Evolutionary conservation across 495 filamentous ascomycete genomes (phyloP).

Genomic region (Xanthoparmelia taractica): DNA sequence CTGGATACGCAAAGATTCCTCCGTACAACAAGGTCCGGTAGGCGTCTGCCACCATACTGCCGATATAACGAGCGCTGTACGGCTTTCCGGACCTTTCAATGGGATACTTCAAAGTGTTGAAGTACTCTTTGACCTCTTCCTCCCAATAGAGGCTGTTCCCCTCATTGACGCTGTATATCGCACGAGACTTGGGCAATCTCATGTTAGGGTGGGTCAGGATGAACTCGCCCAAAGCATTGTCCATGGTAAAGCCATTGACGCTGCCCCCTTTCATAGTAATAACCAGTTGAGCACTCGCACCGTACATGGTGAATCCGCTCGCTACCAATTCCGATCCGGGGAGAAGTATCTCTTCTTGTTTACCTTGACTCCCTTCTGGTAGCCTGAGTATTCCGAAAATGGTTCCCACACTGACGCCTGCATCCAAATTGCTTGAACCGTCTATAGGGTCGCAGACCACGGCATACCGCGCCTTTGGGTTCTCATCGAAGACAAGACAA

Average conservation of each 20-base stretch:
- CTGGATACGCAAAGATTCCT: conserved; percentile 94
- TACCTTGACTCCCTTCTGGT: conserved; percentile 57
- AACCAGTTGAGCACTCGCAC: conserved; percentile 89
- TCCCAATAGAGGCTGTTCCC: conserved; percentile 97
- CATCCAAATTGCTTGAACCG: conserved; percentile 94
- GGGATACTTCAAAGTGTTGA: conserved; percentile 76
- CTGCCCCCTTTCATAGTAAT: conserved; percentile 90
- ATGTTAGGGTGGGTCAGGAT: conserved; percentile 96
- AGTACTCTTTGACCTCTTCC: conserved; percentile 77
- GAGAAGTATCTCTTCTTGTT: conserved; percentile 66
- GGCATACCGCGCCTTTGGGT: conserved; percentile 76
- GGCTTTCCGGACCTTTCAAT: conserved; percentile 67
- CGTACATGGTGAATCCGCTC: conserved; percentile 98
- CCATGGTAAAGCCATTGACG: conserved; percentile 96
- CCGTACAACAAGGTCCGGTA: conserved; percentile 94
- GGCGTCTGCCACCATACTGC: conserved; percentile 95
- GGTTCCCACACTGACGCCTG: conserved; percentile 94
- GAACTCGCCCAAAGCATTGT: conserved; percentile 94
- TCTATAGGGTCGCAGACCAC: conserved; percentile 98
- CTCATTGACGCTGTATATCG: conserved; percentile 98
- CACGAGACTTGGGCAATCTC: conserved; percentile 66
- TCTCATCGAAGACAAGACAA: conserved; percentile 75
- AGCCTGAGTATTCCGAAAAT: conserved; percentile 96
- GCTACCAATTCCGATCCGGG: conserved; percentile 89
- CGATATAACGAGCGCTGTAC: conserved; percentile 91